Conservation (phyloP, 495 filamentous ascomycete genomes). For the Chaetomium cochliodes region DNA sequence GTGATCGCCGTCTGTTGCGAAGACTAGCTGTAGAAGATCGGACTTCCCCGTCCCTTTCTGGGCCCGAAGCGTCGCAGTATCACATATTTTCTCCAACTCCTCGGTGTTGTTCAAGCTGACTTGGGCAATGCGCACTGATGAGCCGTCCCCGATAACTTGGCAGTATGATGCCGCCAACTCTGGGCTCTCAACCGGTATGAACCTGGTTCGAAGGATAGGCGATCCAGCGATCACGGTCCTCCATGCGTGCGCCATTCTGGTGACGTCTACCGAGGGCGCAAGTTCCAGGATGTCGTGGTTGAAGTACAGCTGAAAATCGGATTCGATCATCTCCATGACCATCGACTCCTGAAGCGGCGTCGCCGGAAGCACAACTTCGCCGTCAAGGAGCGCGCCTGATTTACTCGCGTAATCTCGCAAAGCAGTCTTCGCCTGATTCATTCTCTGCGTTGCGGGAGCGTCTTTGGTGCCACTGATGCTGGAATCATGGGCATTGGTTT, state of each 20-base stretch:
- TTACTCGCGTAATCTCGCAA: conserved; percentile 7
- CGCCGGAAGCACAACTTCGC: conserved; percentile 59
- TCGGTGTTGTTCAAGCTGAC: conserved; percentile 25
- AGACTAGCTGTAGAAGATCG: conserved; percentile 45
- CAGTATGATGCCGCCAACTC: conserved; percentile 57
- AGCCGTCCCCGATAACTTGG: conserved; percentile 56
- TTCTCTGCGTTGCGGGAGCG: too few species aligned
- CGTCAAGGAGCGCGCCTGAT: conserved; percentile 19
- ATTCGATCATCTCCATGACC: conserved; percentile 69
- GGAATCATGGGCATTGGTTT: background rate
- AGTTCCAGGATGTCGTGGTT: conserved; percentile 71
- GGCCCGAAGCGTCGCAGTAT: conserved; percentile 34
- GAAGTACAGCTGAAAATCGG: conserved; percentile 68
- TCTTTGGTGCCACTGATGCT: background rate
- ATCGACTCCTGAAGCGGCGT: conserved; percentile 82
- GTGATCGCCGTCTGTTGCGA: conserved; percentile 35
- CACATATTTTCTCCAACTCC: conserved; percentile 31
- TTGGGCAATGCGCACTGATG: conserved; percentile 18
- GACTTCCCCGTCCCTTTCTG: conserved; percentile 27
- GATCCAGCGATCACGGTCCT: conserved; percentile 52
- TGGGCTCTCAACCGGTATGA: conserved; percentile 60
- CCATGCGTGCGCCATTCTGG: conserved; percentile 60
- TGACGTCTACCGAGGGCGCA: conserved; percentile 47
- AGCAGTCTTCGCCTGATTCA: background rate
- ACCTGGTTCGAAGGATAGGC: conserved; percentile 73